Conservation (phyloP, 1,284 basidiomycete species). For the Moesziomyces globuligerus region DNA sequence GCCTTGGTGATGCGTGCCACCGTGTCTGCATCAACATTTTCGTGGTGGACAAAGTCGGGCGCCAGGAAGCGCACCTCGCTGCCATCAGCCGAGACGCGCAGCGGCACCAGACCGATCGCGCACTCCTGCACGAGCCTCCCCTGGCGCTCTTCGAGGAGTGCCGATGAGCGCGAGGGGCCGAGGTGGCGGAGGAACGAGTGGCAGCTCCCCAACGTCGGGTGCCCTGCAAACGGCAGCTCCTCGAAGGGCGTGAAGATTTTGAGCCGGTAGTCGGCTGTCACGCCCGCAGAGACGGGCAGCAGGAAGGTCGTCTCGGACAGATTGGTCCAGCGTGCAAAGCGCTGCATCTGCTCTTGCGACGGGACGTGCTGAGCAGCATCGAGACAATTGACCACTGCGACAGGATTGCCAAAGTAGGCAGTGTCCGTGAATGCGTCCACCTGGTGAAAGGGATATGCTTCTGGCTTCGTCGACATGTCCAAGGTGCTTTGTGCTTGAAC, state of each 20-base stretch:
- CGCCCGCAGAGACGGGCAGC: conserved; percentile 24
- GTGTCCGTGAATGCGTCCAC: conserved; percentile 54
- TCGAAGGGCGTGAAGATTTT: conserved; percentile 55
- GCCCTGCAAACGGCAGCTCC: conserved; percentile 60
- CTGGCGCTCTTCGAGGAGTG: conserved; percentile 3
- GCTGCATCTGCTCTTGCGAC: conserved; percentile 39
- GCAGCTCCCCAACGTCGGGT: conserved; percentile 59
- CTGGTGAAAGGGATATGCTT: conserved; percentile 47
- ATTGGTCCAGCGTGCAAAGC: conserved; percentile 61
- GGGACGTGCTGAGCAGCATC: conserved; percentile 16
- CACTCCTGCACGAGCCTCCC: conserved; percentile 54
- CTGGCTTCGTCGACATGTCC: conserved; percentile 8
- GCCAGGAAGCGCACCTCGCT: conserved; percentile 35
- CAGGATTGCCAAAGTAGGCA: conserved; percentile 55
- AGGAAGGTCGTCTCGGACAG: conserved; percentile 61
- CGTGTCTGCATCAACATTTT: conserved; percentile 24
- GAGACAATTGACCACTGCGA: conserved; percentile 56
- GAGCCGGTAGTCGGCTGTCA: conserved; percentile 49
- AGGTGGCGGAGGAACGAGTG: conserved; percentile 41
- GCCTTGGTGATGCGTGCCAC: conserved; percentile 22
- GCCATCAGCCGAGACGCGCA: conserved; percentile 21
- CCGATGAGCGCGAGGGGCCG: conserved; percentile 4
- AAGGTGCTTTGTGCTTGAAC: not conserved
- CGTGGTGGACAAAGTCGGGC: conserved; percentile 42
- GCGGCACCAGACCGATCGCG: conserved; percentile 43